Evolutionary conservation across 2,329 filamentous ascomycete species (phyloP).

Genomic region (Reticulascus tulasneorum): DNA sequence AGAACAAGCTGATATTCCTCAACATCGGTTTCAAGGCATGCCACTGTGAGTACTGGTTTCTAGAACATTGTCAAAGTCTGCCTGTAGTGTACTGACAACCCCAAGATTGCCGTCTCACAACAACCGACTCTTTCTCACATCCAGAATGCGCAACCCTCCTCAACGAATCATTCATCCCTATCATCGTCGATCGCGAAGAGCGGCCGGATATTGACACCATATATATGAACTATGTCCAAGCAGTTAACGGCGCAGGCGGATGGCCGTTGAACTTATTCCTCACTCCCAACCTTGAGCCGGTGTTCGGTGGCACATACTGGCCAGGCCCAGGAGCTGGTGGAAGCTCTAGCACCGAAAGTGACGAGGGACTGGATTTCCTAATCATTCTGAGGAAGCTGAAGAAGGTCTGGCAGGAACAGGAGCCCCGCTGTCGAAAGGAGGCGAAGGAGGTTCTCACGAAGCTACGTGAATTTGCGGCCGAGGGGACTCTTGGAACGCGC

Average conservation of each 20-base stretch:
- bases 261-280: slow-evolving; percentile 98
- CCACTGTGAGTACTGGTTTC: slow-evolving; percentile 70
- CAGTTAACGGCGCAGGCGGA: slow-evolving; percentile 82
- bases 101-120: slow-evolving; percentile 82
- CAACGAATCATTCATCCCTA: slow-evolving; percentile 83
- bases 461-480: slow-evolving; percentile 80
- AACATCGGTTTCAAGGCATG: slow-evolving; percentile 95
- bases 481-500: slow-evolving; percentile 65
- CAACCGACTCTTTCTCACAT: slow-evolving; percentile 86
- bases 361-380: slow-evolving; percentile 72
- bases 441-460: slow-evolving; percentile 79
- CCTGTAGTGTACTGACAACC: slow-evolving; percentile 5
- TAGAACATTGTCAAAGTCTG: too few species aligned
- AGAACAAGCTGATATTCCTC: slow-evolving; percentile 87
- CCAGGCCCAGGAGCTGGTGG: slow-evolving; percentile 66
- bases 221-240: slow-evolving; percentile 98
- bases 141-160: slow-evolving; percentile 74
- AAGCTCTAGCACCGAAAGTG: slow-evolving; percentile 38
- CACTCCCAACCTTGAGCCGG: slow-evolving; percentile 85
- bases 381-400: slow-evolving; percentile 77
- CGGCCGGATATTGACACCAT: slow-evolving; percentile 91
- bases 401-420: slow-evolving; percentile 75
- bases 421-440: slow-evolving; percentile 75
- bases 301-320: slow-evolving; percentile 97
- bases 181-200: slow-evolving; percentile 91